Evolutionary conservation across 73 alveolate species (phyloP).

Genomic region (Paramecium primaurelia): DNA sequence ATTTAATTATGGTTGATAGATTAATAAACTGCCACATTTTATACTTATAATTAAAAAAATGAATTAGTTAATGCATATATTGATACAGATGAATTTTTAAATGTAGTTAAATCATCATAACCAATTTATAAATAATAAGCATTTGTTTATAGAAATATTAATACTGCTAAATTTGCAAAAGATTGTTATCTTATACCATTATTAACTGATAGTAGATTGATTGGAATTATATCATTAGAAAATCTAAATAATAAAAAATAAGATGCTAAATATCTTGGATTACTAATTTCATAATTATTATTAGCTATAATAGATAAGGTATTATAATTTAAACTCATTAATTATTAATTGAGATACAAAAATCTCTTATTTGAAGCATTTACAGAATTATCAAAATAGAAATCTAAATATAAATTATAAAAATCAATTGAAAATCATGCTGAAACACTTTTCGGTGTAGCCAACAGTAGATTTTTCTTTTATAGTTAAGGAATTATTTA

Average conservation of each 20-base stretch:
- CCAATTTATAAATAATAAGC: conserved; percentile 27
- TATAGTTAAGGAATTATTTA: background rate
- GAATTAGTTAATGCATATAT: conserved; percentile 24
- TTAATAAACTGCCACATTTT: conserved; percentile 35
- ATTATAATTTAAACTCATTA: background rate
- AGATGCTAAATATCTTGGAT: conserved; percentile 34
- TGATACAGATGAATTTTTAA: conserved; percentile 32
- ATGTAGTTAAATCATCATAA: background rate
- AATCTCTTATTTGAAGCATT: conserved; percentile 23
- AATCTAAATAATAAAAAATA: background rate
- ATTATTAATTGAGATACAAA: conserved; percentile 37
- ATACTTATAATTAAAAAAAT: conserved; percentile 10
- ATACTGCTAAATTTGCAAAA: background rate
- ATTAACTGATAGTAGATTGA: conserved; percentile 4
- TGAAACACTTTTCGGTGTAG: conserved; percentile 22
- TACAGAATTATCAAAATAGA: background rate
- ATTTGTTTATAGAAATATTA: background rate
- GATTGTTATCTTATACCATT: conserved; percentile 34
- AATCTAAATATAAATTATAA: background rate
- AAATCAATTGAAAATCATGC: background rate
- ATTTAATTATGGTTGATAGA: background rate
- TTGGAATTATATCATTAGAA: background rate
- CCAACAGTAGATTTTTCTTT: background rate
- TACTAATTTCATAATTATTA: background rate
- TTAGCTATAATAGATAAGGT: background rate